Conservation (phyloP, 129 eudicot genomes). For the Flaveria ramosissima region DNA sequence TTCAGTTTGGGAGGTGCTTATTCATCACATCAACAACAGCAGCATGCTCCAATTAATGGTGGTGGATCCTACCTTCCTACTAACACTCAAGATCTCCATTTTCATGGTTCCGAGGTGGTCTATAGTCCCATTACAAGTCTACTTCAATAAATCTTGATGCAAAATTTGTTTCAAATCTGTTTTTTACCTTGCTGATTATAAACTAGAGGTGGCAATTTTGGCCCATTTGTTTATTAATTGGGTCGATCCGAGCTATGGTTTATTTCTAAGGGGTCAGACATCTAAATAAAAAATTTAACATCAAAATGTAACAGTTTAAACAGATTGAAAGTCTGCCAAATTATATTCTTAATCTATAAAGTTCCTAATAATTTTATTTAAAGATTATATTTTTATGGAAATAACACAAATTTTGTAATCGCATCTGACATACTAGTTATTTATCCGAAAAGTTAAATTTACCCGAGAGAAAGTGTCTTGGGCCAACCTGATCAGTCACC, state of each 20-base stretch:
- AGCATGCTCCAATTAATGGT: conserved; percentile 63
- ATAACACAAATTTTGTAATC: background rate
- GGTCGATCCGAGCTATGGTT: background rate
- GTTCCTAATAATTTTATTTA: background rate
- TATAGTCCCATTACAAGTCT: background rate
- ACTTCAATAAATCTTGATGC: background rate
- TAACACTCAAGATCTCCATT: conserved; percentile 74
- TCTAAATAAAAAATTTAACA: background rate
- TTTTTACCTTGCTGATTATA: background rate
- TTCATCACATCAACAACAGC: conserved; percentile 84
- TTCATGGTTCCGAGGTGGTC: conserved; percentile 72
- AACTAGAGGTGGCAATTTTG: conserved; percentile 7
- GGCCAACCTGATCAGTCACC: background rate
- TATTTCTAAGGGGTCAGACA: background rate
- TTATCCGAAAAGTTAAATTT: background rate
- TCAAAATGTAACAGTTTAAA: background rate
- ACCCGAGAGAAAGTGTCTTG: background rate
- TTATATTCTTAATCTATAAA: conserved; percentile 15
- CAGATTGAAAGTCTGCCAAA: conserved; percentile 4
- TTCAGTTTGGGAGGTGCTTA: conserved; percentile 66
- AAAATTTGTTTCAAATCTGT: background rate
- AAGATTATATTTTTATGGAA: conserved; percentile 1
- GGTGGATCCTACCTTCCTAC: conserved; percentile 62
- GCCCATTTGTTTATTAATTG: background rate
- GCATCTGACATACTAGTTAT: background rate